Evolutionary conservation across 495 filamentous ascomycete genomes (phyloP).

Genomic region (Neurospora sp.): DNA sequence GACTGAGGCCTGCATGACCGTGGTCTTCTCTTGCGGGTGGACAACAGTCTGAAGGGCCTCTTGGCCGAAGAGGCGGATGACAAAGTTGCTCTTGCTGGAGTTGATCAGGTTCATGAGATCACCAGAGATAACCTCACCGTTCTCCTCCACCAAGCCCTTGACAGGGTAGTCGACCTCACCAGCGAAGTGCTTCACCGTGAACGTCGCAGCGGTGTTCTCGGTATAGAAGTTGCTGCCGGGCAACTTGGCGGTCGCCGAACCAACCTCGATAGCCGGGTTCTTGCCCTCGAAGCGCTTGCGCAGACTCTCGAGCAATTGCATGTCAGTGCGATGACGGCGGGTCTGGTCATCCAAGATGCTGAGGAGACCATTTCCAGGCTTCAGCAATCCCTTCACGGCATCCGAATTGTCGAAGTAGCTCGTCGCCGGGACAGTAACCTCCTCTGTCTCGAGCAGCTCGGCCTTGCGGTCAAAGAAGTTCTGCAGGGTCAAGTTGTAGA

Average conservation of each 20-base stretch:
- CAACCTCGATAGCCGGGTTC: constrained; percentile 77
- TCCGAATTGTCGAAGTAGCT: constrained; percentile 98
- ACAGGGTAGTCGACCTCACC: constrained; percentile 94
- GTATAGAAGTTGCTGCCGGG: constrained; percentile 78
- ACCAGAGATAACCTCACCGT: constrained; percentile 88
- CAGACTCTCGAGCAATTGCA: constrained; percentile 80
- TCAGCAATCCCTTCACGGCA: constrained; percentile 79
- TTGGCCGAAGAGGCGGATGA: constrained; percentile 83
- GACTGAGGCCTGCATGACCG: constrained; percentile 92
- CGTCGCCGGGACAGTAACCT: constrained; percentile 76
- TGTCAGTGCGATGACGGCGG: constrained; percentile 72
- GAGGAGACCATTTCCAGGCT: constrained; percentile 82
- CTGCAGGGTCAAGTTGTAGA: constrained; percentile 88
- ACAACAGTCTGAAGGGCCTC: constrained; percentile 81
- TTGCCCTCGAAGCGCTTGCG: constrained; percentile 89
- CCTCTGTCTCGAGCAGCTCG: constrained; percentile 84
- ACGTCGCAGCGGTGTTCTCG: constrained; percentile 61
- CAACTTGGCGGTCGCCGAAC: constrained; percentile 52
- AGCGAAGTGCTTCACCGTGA: constrained; percentile 89
- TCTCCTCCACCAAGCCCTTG: constrained; percentile 79
- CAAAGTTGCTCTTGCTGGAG: constrained; percentile 75
- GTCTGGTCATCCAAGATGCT: constrained; percentile 95
- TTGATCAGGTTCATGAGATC: constrained; percentile 94
- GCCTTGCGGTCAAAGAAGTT: constrained; percentile 92
- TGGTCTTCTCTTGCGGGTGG: constrained; percentile 79